A percentile compares a stretch with the other conserved stretches of the same genome.
These are phyloP conservation scores for Aspergillus tanneri DNA, from an alignment of 2,329 filamentous ascomycete species.

Conservation along the genomic window DNA sequence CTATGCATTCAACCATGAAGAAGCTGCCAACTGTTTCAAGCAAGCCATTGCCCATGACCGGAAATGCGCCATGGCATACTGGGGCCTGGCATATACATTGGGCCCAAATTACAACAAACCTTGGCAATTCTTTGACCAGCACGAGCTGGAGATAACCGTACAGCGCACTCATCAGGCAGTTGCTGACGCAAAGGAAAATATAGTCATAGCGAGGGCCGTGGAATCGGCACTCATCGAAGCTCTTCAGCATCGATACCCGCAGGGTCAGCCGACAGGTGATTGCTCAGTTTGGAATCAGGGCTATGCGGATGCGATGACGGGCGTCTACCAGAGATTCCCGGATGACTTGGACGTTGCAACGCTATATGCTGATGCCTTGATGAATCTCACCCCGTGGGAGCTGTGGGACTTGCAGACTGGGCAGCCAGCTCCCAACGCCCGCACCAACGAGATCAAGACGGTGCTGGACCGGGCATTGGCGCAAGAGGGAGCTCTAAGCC, in stretches of 20 bases:
- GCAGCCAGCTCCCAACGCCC: constrained; percentile 54
- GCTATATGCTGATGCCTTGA: constrained; percentile 64
- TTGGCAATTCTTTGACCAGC: constrained; percentile 67
- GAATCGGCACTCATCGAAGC: constrained; percentile 66
- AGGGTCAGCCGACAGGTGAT: constrained; percentile 49
- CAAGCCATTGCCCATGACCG: constrained; percentile 35
- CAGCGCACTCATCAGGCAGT: constrained; percentile 49
- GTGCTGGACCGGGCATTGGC: constrained; percentile 61
- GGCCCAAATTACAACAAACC: constrained; percentile 81
- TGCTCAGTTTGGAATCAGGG: constrained; percentile 56
- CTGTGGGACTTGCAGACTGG: constrained; percentile 63
- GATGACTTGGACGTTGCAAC: constrained; percentile 63
- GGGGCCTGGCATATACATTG: constrained; percentile 59
- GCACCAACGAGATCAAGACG: constrained; percentile 58
- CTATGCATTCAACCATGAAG: constrained; percentile 43
- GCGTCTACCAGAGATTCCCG: constrained; percentile 53
- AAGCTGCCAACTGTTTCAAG: constrained; percentile 39
- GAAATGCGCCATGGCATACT: constrained; percentile 41
- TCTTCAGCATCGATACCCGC: constrained; percentile 61
- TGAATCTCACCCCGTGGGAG: constrained; percentile 65
- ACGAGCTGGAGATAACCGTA: constrained; percentile 55
- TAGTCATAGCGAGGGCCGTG: constrained; percentile 44
- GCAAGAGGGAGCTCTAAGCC: constrained; percentile 50
- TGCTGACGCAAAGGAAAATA: constrained; percentile 44
- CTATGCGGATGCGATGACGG: constrained; percentile 63